These are phyloP conservation scores for Schoenoplectus tabernaemontani DNA, from an alignment of 202 grass and related monocot genomes.

Conservation along the genomic window DNA sequence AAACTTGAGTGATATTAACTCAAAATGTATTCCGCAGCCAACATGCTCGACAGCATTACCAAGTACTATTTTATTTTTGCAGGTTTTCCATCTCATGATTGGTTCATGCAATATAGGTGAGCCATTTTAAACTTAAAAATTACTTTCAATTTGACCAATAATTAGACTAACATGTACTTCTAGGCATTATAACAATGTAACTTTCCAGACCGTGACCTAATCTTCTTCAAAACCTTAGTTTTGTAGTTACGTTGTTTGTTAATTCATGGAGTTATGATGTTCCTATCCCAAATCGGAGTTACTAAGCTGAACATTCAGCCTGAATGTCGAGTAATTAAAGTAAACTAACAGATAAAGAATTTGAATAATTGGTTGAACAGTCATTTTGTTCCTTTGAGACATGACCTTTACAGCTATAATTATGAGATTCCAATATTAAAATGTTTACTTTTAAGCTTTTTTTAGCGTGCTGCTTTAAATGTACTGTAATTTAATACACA, in stretches of 20 bases:
- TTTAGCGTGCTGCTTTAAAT: neutral
- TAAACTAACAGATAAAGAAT: slow-evolving; percentile 2
- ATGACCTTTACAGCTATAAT: too few species aligned
- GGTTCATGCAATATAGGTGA: slow-evolving; percentile 87
- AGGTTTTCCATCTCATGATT: slow-evolving; percentile 99
- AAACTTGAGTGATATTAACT: neutral
- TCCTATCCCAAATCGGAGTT: neutral
- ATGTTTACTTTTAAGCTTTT: neutral
- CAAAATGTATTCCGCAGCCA: slow-evolving; percentile 11
- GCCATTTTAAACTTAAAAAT: slow-evolving; percentile 24
- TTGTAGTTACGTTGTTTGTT: neutral
- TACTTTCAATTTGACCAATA: slow-evolving; percentile 18
- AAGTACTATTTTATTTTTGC: slow-evolving; percentile 52
- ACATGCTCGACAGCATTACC: slow-evolving; percentile 17
- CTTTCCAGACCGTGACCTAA: neutral
- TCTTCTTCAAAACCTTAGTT: neutral
- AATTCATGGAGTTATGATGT: neutral
- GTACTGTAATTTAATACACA: neutral
- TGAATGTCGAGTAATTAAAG: neutral
- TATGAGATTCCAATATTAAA: neutral
- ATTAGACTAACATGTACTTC: neutral
- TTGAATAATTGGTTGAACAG: neutral
- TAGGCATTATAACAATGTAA: neutral
- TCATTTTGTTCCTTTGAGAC: neutral
- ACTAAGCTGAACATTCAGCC: neutral